A percentile compares a stretch with the other conserved stretches of the same genome.
phyloP scores from a whole-genome alignment of 352 stramenopile genomes.

The Pythium periplocum region DNA sequence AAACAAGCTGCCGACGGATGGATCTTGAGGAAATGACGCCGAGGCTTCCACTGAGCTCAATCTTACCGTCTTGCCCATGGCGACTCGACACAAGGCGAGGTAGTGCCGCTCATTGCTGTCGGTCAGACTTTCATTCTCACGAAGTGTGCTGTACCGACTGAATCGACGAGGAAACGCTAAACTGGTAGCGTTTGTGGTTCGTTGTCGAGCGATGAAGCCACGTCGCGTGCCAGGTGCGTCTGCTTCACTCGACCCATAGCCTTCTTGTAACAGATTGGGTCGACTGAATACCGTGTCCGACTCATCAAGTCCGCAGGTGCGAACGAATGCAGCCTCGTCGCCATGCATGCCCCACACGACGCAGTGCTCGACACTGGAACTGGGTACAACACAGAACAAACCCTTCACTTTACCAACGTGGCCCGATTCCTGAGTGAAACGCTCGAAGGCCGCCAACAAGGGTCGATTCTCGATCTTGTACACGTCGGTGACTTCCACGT shows the following conservation, averaged over 20 bases:
- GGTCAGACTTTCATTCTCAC: background rate
- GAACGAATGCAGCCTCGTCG: conserved; percentile 2
- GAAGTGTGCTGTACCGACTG: conserved; percentile 66
- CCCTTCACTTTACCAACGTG: conserved; percentile 60
- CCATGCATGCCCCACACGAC: conserved; percentile 59
- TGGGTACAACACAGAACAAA: conserved; percentile 60
- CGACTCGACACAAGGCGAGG: conserved; percentile 64
- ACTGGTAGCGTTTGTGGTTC: conserved; percentile 4
- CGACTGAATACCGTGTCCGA: conserved; percentile 30
- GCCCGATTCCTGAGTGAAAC: conserved; percentile 20
- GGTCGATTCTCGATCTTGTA: conserved; percentile 78
- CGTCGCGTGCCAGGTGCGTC: conserved; percentile 18
- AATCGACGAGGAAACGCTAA: conserved; percentile 57
- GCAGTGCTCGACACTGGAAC: conserved; percentile 45
- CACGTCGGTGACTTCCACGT: conserved; percentile 67
- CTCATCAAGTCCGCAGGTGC: too few relatives aligned
- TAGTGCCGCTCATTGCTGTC: conserved; percentile 19
- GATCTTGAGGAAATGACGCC: conserved; percentile 22
- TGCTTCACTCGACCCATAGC: background rate
- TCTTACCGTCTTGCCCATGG: conserved; percentile 44
- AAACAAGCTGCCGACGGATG: conserved; percentile 20
- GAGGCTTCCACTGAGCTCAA: conserved; percentile 13
- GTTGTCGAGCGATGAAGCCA: conserved; percentile 5
- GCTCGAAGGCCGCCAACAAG: conserved; percentile 55
- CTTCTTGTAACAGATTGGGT: background rate